phyloP scores from a whole-genome alignment of 2,329 filamentous ascomycete genomes.

The Penicillium sp. region DNA sequence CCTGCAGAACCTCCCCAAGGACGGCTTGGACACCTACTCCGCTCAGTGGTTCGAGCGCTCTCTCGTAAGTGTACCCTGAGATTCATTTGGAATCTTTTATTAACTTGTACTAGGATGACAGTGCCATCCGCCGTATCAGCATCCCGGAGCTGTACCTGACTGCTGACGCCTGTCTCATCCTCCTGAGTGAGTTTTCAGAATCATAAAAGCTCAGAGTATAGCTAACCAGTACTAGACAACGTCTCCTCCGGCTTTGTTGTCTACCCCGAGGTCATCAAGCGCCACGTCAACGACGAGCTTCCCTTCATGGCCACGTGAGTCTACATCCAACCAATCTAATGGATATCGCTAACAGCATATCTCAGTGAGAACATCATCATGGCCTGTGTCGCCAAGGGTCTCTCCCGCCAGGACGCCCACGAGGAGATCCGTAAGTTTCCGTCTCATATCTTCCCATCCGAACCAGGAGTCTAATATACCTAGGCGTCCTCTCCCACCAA shows the following conservation, averaged over 20 bases:
- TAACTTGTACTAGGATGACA: constrained; percentile 58
- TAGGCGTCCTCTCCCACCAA: constrained; percentile 70
- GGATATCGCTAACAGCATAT: constrained; percentile 18
- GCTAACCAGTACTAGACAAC: constrained; percentile 55
- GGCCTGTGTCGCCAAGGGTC: constrained; percentile 69
- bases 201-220: neutral
- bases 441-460: neutral
- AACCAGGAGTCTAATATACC: neutral
- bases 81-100: neutral
- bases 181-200: constrained; percentile 31
- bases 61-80: constrained; percentile 43
- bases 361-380: constrained; percentile 63
- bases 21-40: constrained; percentile 65
- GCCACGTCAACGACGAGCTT: constrained; percentile 70
- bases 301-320: constrained; percentile 78
- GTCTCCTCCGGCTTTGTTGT: constrained; percentile 70
- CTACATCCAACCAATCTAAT: neutral
- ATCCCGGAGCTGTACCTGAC: constrained; percentile 68
- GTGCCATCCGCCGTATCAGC: constrained; percentile 59
- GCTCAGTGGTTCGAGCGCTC: constrained; percentile 76
- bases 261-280: constrained; percentile 71
- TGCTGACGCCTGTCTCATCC: constrained; percentile 58
- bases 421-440: constrained; percentile 68
- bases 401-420: constrained; percentile 76
- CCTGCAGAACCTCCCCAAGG: constrained; percentile 54